Base-by-base conservation (phyloP, 805 yeast species). In the Kluyveromyces aestuarii region DNA sequence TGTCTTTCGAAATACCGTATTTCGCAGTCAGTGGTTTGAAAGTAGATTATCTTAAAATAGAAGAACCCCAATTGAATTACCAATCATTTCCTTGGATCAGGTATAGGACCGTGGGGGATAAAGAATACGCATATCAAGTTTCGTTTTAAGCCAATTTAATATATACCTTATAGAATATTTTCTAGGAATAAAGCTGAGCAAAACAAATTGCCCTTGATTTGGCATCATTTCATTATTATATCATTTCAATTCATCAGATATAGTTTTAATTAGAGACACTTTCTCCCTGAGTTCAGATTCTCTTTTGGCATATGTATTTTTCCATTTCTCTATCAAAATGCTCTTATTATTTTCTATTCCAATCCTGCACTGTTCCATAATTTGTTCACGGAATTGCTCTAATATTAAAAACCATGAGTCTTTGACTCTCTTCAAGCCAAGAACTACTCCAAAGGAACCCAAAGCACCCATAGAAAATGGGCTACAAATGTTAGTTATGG, bases 61-160 rank as follows among this genome's bases (percentile, higher is more conserved):
- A 76, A 21, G 95, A 85, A 56, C 76, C 74, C 6, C 74, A 72
- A 46, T 62, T 84, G 58, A 70, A 75, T 46, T 81, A 81, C 55
- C 79, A 85, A 6, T 76, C 86, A 40, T 84, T 85, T 59, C 90
- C 93, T 0, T 85, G 95, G 95, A 83, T 85, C 1, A 71, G 84
- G 47, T 83, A 84, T 57, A 66, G 74, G 50, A 75, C 76, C 5
- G 52, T 63, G 37, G 76, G 70, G 54, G 72, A 68, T 48, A 67
- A 63, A 11, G 72, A 64, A 37, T 70, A 72, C 48, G 64, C 63
- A 27, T 64, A 60, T 43, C 44, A 55, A 35, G 37, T 48, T 42
- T 45, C 46, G 6, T 43, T 33, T 18, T 27, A 30, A 16, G 2
- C 27, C 13, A 2, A 45, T n/a, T 16, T 14, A 38, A 5, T n/a